phyloP scores from a whole-genome alignment of 169 alveolate genomes.

The Plasmodium berghei region DNA sequence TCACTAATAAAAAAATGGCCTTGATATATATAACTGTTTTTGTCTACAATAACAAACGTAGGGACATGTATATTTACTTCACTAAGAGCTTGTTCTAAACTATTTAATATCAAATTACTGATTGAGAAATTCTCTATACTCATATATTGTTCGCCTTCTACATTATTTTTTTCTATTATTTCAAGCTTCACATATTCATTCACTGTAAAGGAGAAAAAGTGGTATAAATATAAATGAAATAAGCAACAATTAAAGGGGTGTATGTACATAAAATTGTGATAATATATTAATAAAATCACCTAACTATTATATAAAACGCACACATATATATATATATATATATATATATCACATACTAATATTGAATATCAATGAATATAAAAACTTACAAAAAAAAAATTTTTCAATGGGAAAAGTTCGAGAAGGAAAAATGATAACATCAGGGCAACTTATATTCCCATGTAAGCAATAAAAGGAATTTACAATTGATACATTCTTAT shows the following conservation, averaged over 20 bases:
- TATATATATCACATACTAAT: too few relatives aligned
- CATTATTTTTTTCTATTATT: constrained; percentile 24
- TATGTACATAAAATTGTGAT: neutral
- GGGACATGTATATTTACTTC: constrained; percentile 55
- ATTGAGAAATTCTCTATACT: constrained; percentile 21
- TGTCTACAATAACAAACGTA: constrained; percentile 51
- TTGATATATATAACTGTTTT: constrained; percentile 42
- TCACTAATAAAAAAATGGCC: constrained; percentile 64
- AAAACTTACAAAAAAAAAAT: constrained; percentile 66
- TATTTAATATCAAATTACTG: constrained; percentile 37
- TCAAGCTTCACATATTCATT: constrained; percentile 66
- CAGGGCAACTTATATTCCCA: constrained; percentile 64
- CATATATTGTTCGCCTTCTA: constrained; percentile 46
- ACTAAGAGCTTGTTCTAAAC: constrained; percentile 37
- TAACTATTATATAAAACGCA: too few relatives aligned
- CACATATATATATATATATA: too few relatives aligned
- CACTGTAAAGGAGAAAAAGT: constrained; percentile 9
- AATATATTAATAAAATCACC: too few relatives aligned
- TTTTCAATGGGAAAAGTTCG: constrained; percentile 58
- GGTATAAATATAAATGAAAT: neutral
- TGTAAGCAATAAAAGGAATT: constrained; percentile 71
- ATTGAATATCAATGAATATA: too few relatives aligned
- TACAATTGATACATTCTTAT: constrained; percentile 37
- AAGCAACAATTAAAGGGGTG: too few relatives aligned
- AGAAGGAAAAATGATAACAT: constrained; percentile 42